Evolutionary conservation across 495 filamentous ascomycete species (phyloP), one percentile per base, ranked within the genome.

Genomic region (Xylaria scruposa): DNA sequence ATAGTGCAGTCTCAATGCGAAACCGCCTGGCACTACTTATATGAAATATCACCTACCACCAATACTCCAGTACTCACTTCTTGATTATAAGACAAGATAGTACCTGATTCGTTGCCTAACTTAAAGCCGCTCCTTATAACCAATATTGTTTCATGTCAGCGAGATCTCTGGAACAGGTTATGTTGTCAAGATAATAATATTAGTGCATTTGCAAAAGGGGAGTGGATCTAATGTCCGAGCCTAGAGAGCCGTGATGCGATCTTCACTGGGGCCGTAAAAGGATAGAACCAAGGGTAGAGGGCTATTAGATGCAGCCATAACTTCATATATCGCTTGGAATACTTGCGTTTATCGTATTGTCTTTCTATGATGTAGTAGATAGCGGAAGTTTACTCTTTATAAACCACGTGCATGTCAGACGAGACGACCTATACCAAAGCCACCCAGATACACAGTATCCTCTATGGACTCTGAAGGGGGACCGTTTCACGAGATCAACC

Each of bases 311-410:
- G 66, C 75, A 70, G 73, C 77, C 80, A 54, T 77, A 81, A 53
- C 80, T 83, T 78, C 77, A 83, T 73, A 81, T 79, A 44, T 81
- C 79, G 71, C 80, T 80, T 29, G 77, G 75, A 72, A 72, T 67
- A 42, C 75, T 82, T 72, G 26, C 76, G 58, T 68, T 64, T 58
- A 26, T 70, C 44, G 71, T 81, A 76, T 47, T 79, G 64, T 15
- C 75, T 74, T 26, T 82, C 79, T 53, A 78, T 77, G 69, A 78
- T 76, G 68, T 77, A 81, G 19, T n/a, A 42, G 10, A 36, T 21
- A 17, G 17, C 59, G 21, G 4, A 17, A 7, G 17, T 4, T 38
- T 42, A 17, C 26, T 8, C 3, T 12, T 56, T 31, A 3, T 15
- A 56, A 17, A 31, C 24, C 12, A 19, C 29, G 6, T 26, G 0